phyloP scores from a whole-genome alignment of 163 green algal genomes.

The Coccomyxa subellipsoidea region DNA sequence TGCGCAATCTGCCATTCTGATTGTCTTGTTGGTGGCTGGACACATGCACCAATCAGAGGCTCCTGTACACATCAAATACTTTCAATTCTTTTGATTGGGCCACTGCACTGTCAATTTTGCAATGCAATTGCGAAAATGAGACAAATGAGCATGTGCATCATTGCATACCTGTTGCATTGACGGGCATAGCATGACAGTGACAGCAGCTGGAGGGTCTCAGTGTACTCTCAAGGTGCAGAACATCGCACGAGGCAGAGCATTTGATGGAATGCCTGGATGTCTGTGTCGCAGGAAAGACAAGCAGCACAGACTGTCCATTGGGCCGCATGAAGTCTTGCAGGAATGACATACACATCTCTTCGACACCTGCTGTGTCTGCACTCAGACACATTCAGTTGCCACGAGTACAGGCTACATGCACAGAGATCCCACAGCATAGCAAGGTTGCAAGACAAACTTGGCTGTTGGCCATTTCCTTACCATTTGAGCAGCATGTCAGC shows the following conservation, averaged over 20 bases:
- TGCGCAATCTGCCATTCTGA: neutral
- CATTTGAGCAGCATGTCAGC: neutral
- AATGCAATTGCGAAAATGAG: neutral
- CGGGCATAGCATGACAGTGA: neutral
- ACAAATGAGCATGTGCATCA: neutral
- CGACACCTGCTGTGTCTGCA: neutral
- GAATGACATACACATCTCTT: neutral
- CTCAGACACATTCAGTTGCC: too few species aligned
- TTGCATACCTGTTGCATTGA: neutral
- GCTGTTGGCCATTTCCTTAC: too few species aligned
- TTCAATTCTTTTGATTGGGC: neutral
- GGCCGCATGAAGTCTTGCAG: neutral
- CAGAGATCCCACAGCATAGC: too few species aligned
- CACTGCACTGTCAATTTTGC: neutral
- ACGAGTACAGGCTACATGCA: too few species aligned
- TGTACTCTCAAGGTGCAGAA: neutral
- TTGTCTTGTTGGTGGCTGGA: neutral
- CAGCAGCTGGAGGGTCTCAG: neutral
- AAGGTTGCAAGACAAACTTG: too few species aligned
- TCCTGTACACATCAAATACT: neutral
- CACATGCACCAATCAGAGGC: neutral
- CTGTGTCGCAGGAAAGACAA: neutral
- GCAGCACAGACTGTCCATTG: neutral
- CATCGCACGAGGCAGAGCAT: neutral
- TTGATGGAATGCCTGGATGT: neutral